phyloP scores from a whole-genome alignment of 805 yeast genomes.

The Yarrowia bubula region DNA sequence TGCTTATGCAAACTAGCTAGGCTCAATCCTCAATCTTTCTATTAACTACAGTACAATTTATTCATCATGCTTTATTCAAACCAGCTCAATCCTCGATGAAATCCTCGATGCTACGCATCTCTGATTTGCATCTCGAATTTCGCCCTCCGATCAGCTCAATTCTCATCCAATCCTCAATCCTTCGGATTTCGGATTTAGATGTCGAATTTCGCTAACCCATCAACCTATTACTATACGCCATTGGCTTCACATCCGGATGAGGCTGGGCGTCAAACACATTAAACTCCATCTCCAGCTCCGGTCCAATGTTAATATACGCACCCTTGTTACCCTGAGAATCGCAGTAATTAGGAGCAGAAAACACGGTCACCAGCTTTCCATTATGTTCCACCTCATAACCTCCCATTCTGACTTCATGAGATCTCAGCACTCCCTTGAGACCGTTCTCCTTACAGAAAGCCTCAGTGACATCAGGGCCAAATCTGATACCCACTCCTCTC shows the following conservation, averaged over 20 bases:
- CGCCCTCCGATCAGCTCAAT: too few species aligned
- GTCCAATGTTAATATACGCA: slow-evolving; percentile 73
- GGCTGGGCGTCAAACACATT: slow-evolving; percentile 74
- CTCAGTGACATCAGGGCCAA: slow-evolving; percentile 93
- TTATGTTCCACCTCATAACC: slow-evolving; percentile 89
- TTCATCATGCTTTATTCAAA: too few species aligned
- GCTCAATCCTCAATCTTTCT: too few species aligned
- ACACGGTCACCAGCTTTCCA: slow-evolving; percentile 86
- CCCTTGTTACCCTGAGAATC: slow-evolving; percentile 90
- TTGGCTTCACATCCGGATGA: slow-evolving; percentile 89
- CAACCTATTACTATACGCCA: slow-evolving; percentile 69
- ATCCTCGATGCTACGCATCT: too few species aligned
- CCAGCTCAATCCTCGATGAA: too few species aligned
- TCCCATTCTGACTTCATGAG: slow-evolving; percentile 91
- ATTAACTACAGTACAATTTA: too few species aligned
- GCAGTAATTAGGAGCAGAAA: slow-evolving; percentile 97
- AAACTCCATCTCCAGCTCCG: slow-evolving; percentile 47
- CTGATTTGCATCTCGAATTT: too few species aligned
- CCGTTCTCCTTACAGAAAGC: slow-evolving; percentile 69
- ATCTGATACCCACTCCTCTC: slow-evolving; percentile 93
- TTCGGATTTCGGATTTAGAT: too few species aligned
- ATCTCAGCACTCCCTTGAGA: slow-evolving; percentile 77
- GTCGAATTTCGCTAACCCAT: slow-evolving; percentile 32
- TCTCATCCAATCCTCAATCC: too few species aligned
- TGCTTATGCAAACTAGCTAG: too few species aligned